Conservation (phyloP, 305 asterid genomes). For the Fraxinus paxiana region DNA sequence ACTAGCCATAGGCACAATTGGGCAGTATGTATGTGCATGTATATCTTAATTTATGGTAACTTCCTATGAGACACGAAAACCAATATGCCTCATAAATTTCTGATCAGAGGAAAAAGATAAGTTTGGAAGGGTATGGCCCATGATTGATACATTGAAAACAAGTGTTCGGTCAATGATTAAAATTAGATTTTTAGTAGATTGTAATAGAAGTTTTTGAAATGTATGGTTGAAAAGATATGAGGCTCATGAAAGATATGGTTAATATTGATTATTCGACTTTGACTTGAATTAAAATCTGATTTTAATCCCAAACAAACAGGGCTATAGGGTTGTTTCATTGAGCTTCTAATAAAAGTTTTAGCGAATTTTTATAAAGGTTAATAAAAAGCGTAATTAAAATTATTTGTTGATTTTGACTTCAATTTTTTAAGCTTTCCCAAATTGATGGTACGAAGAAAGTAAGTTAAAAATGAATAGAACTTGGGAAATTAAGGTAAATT, state of each 20-base stretch:
- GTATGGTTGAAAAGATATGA: too few species aligned
- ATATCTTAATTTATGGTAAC: slow-evolving; percentile 28
- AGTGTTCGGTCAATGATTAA: too few species aligned
- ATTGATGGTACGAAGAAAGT: neutral
- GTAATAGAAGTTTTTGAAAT: too few species aligned
- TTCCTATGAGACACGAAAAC: slow-evolving; percentile 26
- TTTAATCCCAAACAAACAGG: too few species aligned
- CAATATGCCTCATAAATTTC: slow-evolving; percentile 25
- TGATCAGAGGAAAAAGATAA: slow-evolving; percentile 4
- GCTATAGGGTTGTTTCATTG: too few species aligned
- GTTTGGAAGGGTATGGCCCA: neutral
- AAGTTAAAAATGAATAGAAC: neutral
- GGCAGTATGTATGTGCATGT: slow-evolving; percentile 7
- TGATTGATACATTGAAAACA: neutral
- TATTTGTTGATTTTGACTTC: neutral
- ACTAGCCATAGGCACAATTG: slow-evolving; percentile 14
- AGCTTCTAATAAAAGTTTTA: too few species aligned
- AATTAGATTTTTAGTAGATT: too few species aligned
- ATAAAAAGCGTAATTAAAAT: neutral
- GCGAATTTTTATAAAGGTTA: too few species aligned
- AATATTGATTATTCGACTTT: too few species aligned
- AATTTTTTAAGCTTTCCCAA: neutral
- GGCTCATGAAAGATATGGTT: too few species aligned
- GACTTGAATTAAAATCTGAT: too few species aligned
- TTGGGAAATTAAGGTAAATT: neutral